Evolutionary conservation across 176 grass and related monocot species (phyloP).

Genomic region (Avena atlantica): DNA sequence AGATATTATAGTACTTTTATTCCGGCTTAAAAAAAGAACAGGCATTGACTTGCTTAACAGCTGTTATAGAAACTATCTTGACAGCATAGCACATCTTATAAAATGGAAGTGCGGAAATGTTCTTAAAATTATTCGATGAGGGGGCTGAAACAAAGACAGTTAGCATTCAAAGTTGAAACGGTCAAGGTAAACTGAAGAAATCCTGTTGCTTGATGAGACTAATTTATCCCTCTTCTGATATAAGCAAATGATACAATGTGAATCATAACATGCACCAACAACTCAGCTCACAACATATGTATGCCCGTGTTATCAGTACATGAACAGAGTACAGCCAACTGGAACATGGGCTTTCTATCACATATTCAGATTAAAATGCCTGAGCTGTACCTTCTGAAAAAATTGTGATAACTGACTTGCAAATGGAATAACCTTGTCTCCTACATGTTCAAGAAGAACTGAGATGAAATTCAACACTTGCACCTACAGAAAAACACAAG

Average conservation of each 20-base stretch:
- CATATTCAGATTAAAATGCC: neutral
- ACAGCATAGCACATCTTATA: neutral
- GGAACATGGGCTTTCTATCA: neutral
- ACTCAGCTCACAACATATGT: neutral
- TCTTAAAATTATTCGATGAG: neutral
- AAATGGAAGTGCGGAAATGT: neutral
- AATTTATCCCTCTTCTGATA: constrained; percentile 4
- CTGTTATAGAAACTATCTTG: neutral
- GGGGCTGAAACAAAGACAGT: neutral
- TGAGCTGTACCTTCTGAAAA: constrained; percentile 77
- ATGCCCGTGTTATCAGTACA: neutral
- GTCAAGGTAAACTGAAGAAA: constrained; percentile 28
- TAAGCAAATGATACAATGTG: constrained; percentile 19
- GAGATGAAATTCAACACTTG: constrained; percentile 99
- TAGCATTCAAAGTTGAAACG: constrained; percentile 2
- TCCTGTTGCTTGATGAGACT: neutral
- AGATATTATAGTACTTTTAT: constrained; percentile 8
- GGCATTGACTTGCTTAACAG: neutral
- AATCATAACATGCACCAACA: constrained; percentile 4
- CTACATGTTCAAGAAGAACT: constrained; percentile 90
- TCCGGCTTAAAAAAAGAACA: constrained; percentile 6
- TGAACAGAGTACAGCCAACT: constrained; percentile 36
- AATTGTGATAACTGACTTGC: constrained; percentile 84
- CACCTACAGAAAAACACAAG: constrained; percentile 62
- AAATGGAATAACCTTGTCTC: constrained; percentile 90